Conservation (phyloP, 2,329 filamentous ascomycete genomes). For the Leptographium wingfieldii region DNA sequence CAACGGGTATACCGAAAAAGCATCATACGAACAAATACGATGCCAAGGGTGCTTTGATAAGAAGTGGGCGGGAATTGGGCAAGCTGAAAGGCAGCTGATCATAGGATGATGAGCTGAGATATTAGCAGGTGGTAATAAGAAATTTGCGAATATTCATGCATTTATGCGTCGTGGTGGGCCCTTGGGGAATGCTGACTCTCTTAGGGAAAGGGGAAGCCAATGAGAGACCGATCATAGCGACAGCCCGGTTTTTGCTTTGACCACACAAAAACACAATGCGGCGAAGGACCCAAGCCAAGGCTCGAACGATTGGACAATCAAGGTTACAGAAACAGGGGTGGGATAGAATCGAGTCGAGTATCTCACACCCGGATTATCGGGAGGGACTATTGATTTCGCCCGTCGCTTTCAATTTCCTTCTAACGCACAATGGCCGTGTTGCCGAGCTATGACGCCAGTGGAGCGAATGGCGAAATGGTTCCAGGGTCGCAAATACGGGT, state of each 20-base stretch:
- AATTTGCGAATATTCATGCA: slow-evolving; percentile 13
- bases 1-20: not conserved
- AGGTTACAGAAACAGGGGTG: not conserved
- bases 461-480: too few relatives aligned
- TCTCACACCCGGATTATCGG: too few relatives aligned
- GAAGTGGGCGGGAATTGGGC: not conserved
- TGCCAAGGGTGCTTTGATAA: not conserved
- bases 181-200: not conserved
- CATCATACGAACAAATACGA: not conserved
- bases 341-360: not conserved
- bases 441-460: too few relatives aligned
- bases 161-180: slow-evolving; percentile 9
- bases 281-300: not conserved
- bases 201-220: not conserved
- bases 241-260: not conserved
- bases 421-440: too few relatives aligned
- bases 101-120: not conserved
- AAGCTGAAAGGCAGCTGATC: not conserved
- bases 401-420: too few relatives aligned
- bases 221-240: not conserved
- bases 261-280: not conserved
- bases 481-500: too few relatives aligned
- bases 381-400: too few relatives aligned
- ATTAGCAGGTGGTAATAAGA: not conserved
- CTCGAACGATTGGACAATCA: not conserved